Percentiles rank a stretch among this genome's conserved stretches.
These are phyloP conservation scores for Solanum arcanum DNA, from an alignment of 257 asterid genomes.

Conservation along the genomic window DNA sequence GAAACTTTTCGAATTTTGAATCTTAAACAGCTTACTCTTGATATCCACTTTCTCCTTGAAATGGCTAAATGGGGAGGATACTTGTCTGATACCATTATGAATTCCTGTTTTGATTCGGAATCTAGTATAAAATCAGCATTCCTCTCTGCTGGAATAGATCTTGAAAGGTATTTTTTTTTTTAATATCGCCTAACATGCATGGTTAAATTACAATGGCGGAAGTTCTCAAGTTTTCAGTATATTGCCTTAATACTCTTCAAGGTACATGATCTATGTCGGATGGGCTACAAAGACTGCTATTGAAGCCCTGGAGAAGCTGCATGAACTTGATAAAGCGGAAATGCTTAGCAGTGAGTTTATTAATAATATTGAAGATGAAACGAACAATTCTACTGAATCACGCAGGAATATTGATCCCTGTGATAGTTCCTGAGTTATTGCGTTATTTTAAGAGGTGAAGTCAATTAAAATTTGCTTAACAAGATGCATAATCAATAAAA, in stretches of 20 bases:
- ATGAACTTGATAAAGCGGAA: slow-evolving; percentile 28
- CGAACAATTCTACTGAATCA: not conserved
- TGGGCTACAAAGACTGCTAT: slow-evolving; percentile 44
- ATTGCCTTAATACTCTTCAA: slow-evolving; percentile 1
- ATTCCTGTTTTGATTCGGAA: slow-evolving; percentile 9
- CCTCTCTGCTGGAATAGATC: slow-evolving; percentile 19
- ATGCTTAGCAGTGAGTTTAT: slow-evolving; percentile 8
- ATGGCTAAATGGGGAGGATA: slow-evolving; percentile 48
- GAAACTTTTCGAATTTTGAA: slow-evolving; percentile 1
- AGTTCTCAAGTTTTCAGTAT: not conserved
- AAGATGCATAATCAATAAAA: too few species aligned
- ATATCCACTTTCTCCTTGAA: slow-evolving; percentile 58
- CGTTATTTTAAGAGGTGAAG: too few species aligned
- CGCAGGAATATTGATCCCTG: not conserved
- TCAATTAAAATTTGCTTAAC: too few species aligned
- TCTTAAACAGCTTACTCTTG: slow-evolving; percentile 36
- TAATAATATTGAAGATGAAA: slow-evolving; percentile 7
- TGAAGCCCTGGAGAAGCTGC: slow-evolving; percentile 38
- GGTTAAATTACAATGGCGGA: not conserved
- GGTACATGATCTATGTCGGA: slow-evolving; percentile 20
- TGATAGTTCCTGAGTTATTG: too few species aligned
- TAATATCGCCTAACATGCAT: not conserved
- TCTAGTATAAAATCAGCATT: slow-evolving; percentile 22
- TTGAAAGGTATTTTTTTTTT: slow-evolving; percentile 30
- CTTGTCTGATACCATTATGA: slow-evolving; percentile 23